Evolutionary conservation across 768 basidiomycete genomes (phyloP).

Genomic region (Epithele typhae): DNA sequence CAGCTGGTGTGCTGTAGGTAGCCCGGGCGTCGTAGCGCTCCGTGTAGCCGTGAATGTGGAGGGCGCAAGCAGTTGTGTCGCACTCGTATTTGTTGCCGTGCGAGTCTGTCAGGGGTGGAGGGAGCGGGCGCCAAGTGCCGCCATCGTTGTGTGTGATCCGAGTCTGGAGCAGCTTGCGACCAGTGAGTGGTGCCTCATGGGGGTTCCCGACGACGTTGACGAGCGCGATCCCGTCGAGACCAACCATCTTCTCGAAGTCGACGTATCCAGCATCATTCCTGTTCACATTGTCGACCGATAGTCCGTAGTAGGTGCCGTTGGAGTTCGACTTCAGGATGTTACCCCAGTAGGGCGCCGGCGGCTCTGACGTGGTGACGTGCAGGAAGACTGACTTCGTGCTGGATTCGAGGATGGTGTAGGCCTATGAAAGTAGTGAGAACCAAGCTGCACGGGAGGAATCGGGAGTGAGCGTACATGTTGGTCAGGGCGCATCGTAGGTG

Average conservation of each 20-base stretch:
- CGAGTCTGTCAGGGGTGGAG: slow-evolving; percentile 74
- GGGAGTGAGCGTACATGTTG: slow-evolving; percentile 63
- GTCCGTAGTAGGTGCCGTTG: slow-evolving; percentile 94
- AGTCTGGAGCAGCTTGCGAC: slow-evolving; percentile 73
- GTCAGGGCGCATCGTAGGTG: slow-evolving; percentile 83
- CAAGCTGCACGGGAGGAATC: background rate
- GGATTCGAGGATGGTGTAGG: slow-evolving; percentile 93
- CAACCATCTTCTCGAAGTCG: slow-evolving; percentile 97
- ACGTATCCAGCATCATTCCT: slow-evolving; percentile 85
- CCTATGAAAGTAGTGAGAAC: slow-evolving; percentile 44
- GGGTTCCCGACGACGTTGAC: slow-evolving; percentile 89
- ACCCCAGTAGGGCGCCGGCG: slow-evolving; percentile 76
- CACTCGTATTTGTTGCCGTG: slow-evolving; percentile 71
- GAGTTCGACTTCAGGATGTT: slow-evolving; percentile 94
- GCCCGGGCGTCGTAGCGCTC: slow-evolving; percentile 87
- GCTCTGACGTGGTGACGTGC: slow-evolving; percentile 89
- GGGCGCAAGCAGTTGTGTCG: slow-evolving; percentile 61
- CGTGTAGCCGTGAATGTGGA: slow-evolving; percentile 95
- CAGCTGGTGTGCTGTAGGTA: slow-evolving; percentile 89
- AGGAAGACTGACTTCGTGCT: slow-evolving; percentile 91
- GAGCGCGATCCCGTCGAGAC: slow-evolving; percentile 92
- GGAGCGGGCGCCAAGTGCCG: slow-evolving; percentile 81
- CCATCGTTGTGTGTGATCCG: slow-evolving; percentile 98
- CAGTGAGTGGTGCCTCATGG: slow-evolving; percentile 63
- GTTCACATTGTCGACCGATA: slow-evolving; percentile 86